A percentile compares a stretch with the other conserved stretches of the same genome.
Conservation (phyloP, 345 rosid species). For the Physaria fendleri region DNA sequence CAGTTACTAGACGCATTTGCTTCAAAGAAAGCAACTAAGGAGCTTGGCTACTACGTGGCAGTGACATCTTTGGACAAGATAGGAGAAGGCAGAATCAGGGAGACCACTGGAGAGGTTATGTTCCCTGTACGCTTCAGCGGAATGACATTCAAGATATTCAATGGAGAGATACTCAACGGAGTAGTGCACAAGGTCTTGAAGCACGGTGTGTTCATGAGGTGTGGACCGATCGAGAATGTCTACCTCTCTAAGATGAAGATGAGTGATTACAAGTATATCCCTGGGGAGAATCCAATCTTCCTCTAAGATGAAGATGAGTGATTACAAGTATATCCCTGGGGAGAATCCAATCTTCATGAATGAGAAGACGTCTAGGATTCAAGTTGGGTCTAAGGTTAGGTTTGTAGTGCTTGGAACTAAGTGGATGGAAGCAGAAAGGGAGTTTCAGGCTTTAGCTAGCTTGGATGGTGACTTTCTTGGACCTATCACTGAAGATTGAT, state of each 20-base stretch:
- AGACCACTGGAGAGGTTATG: conserved; percentile 61
- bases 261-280: conserved; percentile 55
- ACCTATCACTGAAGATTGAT: conserved; percentile 37
- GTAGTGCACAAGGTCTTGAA: conserved; percentile 65
- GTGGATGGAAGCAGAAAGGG: conserved; percentile 82
- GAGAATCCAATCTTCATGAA: conserved; percentile 66
- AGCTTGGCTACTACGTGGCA: conserved; percentile 60
- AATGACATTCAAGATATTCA: conserved; percentile 70
- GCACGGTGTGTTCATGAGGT: conserved; percentile 77
- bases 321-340: conserved; percentile 46
- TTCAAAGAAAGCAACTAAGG: conserved; percentile 55
- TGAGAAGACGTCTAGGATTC: conserved; percentile 54
- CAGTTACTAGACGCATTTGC: conserved; percentile 61
- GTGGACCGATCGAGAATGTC: conserved; percentile 56
- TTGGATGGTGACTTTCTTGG: conserved; percentile 78
- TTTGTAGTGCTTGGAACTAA: conserved; percentile 62
- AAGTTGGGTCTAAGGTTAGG: conserved; percentile 46
- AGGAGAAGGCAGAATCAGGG: conserved; percentile 74
- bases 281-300: conserved; percentile 68
- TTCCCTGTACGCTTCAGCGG: conserved; percentile 70
- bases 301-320: no score
- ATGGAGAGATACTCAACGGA: conserved; percentile 74
- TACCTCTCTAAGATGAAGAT: conserved; percentile 57
- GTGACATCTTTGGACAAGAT: conserved; percentile 52
- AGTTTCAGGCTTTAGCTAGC: conserved; percentile 76